Evolutionary conservation across 768 basidiomycete genomes (phyloP).

Genomic region (Boletus barrowsii): DNA sequence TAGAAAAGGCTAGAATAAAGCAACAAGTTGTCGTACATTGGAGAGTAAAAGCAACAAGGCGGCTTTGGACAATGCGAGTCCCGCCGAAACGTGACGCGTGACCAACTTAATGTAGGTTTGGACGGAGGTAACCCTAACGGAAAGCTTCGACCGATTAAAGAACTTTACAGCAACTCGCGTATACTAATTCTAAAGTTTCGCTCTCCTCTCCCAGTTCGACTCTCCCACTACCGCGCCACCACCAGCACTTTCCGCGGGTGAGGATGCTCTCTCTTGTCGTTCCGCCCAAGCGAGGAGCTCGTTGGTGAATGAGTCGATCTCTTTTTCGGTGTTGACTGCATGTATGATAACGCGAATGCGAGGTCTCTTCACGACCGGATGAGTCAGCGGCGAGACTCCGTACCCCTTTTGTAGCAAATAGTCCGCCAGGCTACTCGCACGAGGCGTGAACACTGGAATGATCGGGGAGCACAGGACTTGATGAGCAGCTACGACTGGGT

Average conservation of each 20-base stretch:
- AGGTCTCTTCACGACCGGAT: conserved; percentile 9
- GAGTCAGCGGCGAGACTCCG: conserved; percentile 5
- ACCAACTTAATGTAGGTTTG: no score
- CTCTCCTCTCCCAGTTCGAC: neutral
- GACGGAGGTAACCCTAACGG: no score
- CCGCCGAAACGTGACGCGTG: no score
- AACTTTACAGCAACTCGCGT: no score
- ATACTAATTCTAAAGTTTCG: neutral
- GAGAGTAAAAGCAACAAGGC: no score
- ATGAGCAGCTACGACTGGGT: neutral
- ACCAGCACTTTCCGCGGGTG: neutral
- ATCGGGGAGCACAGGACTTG: conserved; percentile 10
- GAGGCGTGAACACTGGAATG: conserved; percentile 18
- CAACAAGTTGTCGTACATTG: no score
- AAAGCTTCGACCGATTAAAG: no score
- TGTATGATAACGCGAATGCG: conserved; percentile 16
- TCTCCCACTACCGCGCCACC: neutral
- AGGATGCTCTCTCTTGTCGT: neutral
- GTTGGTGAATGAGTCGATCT: neutral
- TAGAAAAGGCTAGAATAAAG: neutral
- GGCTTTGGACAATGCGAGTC: no score
- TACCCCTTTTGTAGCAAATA: conserved; percentile 12
- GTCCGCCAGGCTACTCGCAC: neutral
- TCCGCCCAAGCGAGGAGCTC: neutral
- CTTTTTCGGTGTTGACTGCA: conserved; percentile 11